These are phyloP conservation scores for Ilex paraguariensis DNA, from an alignment of 305 asterid genomes.

Conservation along the genomic window DNA sequence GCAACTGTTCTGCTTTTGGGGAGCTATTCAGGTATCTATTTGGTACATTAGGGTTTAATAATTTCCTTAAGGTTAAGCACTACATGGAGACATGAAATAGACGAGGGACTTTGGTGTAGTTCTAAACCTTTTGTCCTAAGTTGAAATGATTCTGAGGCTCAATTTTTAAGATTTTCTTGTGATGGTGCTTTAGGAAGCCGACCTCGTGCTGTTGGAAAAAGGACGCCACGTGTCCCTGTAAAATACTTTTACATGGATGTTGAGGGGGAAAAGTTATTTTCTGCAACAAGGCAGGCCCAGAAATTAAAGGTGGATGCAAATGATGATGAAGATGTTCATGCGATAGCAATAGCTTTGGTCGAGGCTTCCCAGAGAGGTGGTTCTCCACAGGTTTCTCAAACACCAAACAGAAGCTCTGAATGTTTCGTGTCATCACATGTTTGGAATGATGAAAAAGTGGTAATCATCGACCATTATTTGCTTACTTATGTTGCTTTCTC, in stretches of 20 bases:
- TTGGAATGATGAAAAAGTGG: constrained; percentile 64
- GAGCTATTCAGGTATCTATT: too few relatives aligned
- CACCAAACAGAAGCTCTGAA: constrained; percentile 68
- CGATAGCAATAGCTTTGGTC: constrained; percentile 74
- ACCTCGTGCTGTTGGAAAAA: constrained; percentile 84
- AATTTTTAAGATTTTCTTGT: constrained; percentile 22
- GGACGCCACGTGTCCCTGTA: constrained; percentile 86
- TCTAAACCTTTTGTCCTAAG: too few relatives aligned
- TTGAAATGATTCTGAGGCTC: too few relatives aligned
- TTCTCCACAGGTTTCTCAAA: constrained; percentile 83
- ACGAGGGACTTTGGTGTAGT: too few relatives aligned
- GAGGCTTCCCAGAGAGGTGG: constrained; percentile 89
- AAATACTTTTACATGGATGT: constrained; percentile 49
- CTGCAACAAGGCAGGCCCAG: constrained; percentile 53
- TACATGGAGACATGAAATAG: too few relatives aligned
- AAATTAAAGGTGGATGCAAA: constrained; percentile 46
- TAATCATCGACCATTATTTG: constrained; percentile 25
- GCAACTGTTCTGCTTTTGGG: too few relatives aligned
- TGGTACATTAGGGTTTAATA: too few relatives aligned
- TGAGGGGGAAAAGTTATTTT: constrained; percentile 41
- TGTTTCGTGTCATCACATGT: constrained; percentile 70
- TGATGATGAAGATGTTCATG: constrained; percentile 82
- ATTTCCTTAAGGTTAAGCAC: too few relatives aligned
- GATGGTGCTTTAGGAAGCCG: constrained; percentile 55
- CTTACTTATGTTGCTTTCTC: background rate